Evolutionary conservation across 2,329 filamentous ascomycete genomes (phyloP), one percentile per base, ranked within the genome.

Genomic region (Colletotrichum navitas): DNA sequence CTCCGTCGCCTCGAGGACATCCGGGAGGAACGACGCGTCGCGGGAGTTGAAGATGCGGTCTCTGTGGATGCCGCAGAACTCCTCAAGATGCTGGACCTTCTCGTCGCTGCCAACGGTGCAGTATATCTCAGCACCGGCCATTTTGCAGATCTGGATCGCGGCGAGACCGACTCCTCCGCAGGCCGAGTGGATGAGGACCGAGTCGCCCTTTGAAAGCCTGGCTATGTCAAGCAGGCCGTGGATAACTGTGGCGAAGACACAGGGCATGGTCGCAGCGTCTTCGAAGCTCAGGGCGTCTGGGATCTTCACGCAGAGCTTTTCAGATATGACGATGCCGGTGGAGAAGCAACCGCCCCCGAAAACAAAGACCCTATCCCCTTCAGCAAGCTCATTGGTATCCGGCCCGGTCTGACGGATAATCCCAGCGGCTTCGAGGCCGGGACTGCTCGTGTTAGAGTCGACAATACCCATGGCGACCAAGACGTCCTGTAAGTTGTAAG

Each of bases 251-350:
- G 73, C 64, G 47, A 75, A 83, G 5, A 79, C 77, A 3, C 79
- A 73, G 0, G 81, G 81, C 61, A 84, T 75, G 0, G 81, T 78
- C 8, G 81, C 81, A 1, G 78, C 83, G 6, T 79, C 77, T 34
- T 79, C 78, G 24, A 83, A 83, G 11, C 59, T 68, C 67, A 84
- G 71, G 2, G 66, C 43, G 1, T 79, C 78, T 0, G 82, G 81
- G 7, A 86, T 83, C 18, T 77, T 76, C 34, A 75, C 76, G 3
- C 61, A 66, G 14, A 73, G n/a, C 41, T 52, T 66, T n/a, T 62
- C 66, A 0, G 66, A 51, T n/a, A 71, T 32, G 3, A 41, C 43
- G 16, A 66, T 47, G 29, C 43, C 41, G 4, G 62, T 63, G 7
- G 66, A 70, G 47, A 73, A 71, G 29, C 66, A 66, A 11, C 70